These are phyloP conservation scores for Rubroboletus satanas DNA, from an alignment of 768 basidiomycete species.

Conservation along the genomic window DNA sequence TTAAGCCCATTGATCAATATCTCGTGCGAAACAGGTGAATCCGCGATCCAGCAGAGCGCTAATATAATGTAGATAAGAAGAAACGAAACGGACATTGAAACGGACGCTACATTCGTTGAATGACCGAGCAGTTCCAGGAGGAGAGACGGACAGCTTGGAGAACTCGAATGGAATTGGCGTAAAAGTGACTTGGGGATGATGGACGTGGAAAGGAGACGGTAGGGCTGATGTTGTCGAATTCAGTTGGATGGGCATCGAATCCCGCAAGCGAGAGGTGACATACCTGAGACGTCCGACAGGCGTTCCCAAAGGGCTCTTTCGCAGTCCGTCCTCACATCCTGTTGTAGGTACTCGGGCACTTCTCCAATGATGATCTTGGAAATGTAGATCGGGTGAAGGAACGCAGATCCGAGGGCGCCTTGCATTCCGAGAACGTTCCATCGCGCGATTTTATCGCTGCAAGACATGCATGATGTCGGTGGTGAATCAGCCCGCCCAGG, in stretches of 20 bases:
- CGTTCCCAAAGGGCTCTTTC: conserved; percentile 62
- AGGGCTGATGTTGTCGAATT: conserved; percentile 35
- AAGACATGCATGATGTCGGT: conserved; percentile 82
- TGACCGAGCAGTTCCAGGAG: conserved; percentile 36
- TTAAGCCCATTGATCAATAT: conserved; percentile 76
- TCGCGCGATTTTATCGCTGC: conserved; percentile 89
- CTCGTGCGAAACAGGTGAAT: conserved; percentile 45
- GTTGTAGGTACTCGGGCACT: conserved; percentile 41
- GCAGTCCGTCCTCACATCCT: conserved; percentile 55
- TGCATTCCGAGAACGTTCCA: conserved; percentile 87
- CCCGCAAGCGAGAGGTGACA: not conserved
- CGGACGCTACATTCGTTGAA: conserved; percentile 64
- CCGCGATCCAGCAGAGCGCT: conserved; percentile 74
- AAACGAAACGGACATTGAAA: not conserved
- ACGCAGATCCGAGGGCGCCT: conserved; percentile 64
- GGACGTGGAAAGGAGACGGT: conserved; percentile 45
- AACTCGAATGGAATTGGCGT: conserved; percentile 54
- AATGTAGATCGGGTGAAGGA: conserved; percentile 63
- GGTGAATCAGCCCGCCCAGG: conserved; percentile 90
- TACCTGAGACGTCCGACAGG: conserved; percentile 44
- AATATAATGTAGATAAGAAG: not conserved
- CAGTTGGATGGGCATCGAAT: not conserved
- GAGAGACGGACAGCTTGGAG: conserved; percentile 43
- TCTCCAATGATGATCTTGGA: conserved; percentile 68
- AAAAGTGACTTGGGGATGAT: conserved; percentile 52